Evolutionary conservation across 2,329 filamentous ascomycete species (phyloP), one percentile per base, ranked within the genome.

Genomic region (Fusarium nygamai): DNA sequence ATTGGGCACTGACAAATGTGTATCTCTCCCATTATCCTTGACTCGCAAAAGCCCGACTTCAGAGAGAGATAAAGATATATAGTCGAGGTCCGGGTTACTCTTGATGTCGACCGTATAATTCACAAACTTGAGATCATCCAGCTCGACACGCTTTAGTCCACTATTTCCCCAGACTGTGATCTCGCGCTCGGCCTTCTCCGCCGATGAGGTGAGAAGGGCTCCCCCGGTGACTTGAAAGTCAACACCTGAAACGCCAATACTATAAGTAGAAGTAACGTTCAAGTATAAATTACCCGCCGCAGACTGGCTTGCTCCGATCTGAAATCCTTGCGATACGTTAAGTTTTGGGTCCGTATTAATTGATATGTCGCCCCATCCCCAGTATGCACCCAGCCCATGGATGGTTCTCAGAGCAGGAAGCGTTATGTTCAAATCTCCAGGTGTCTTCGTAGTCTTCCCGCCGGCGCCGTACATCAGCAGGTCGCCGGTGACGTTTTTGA

Each of bases 241-340:
- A 1, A 59, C 31, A 17, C 27, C 20, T 10, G 1, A 8, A 14
- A 50, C 16, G 1, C 5, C 19, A 16, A 59, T 29, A 3, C 9
- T 50, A 6, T 12, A 20, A 3, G 24, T 12, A n/a, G 1, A 16
- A 3, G 20, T 14, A 22, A n/a, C 6, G 12, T 59, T 59, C 4
- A 36, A 13, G 20, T 50, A 59, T 2, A 59, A 1, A 1, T 38
- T 31, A 0, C 41, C 22, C 8, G 56, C 33, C 3, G 2, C 2
- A 1, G 31, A 19, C 6, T 36, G 31, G 9, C 33, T 51, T 0
- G 20, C 8, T 16, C 24, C 33, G 36, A 59, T 29, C 20, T 4
- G 6, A 1, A 59, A 16, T 1, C 51, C 8, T n/a, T 1, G 0
- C 2, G 9, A 1, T 4, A 38, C 3, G 6, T 50, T 20, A 0